These are phyloP conservation scores for Crepidotus variabilis DNA, from an alignment of 768 basidiomycete genomes.

Conservation along the genomic window DNA sequence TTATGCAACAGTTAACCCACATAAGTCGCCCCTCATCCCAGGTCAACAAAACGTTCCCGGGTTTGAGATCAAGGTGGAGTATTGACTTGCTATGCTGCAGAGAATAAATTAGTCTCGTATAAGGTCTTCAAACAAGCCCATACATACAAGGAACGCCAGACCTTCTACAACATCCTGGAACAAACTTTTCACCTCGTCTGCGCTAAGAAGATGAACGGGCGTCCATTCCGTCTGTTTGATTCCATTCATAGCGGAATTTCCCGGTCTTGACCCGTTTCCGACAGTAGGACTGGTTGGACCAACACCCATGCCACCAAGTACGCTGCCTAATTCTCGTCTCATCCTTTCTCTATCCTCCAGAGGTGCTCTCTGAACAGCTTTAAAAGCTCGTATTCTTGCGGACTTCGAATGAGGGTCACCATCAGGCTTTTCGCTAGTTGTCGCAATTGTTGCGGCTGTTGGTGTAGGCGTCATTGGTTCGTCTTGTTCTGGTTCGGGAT, in stretches of 20 bases:
- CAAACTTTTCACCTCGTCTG: constrained; percentile 77
- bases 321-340: constrained; percentile 45
- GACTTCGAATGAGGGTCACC: constrained; percentile 51
- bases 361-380: constrained; percentile 60
- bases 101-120: constrained; percentile 7
- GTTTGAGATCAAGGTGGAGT: constrained; percentile 90
- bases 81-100: constrained; percentile 77
- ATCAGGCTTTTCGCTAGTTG: constrained; percentile 2
- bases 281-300: not conserved
- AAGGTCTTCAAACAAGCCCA: constrained; percentile 1
- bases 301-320: constrained; percentile 11
- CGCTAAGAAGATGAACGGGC: constrained; percentile 80
- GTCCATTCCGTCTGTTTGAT: constrained; percentile 39
- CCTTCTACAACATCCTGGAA: constrained; percentile 88
- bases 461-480: constrained; percentile 11
- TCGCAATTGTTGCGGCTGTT: not conserved
- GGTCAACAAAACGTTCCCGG: constrained; percentile 88
- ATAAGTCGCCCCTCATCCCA: constrained; percentile 86
- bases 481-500: not conserved
- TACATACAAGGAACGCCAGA: constrained; percentile 75
- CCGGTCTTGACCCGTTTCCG: not conserved
- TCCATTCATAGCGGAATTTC: constrained; percentile 13
- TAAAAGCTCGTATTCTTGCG: constrained; percentile 73
- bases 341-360: constrained; percentile 63
- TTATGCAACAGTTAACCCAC: constrained; percentile 35